Evolutionary conservation across 805 yeast species (phyloP).

Genomic region (Pichia californica): DNA sequence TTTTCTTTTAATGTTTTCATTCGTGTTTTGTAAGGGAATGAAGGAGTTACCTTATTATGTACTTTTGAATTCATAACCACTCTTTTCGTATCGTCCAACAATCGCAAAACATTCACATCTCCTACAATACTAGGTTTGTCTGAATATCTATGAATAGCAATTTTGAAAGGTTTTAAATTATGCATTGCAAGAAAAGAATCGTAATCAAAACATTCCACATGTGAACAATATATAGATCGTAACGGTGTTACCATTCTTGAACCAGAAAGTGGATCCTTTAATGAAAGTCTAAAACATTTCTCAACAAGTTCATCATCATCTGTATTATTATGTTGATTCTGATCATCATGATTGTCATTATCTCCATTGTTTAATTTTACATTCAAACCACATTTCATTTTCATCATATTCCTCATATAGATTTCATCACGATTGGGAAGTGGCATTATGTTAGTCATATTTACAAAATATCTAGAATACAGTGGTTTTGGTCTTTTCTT

Average conservation of each 20-base stretch:
- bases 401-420: too few species aligned
- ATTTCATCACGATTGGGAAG: neutral
- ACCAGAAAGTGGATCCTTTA: constrained; percentile 31
- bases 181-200: constrained; percentile 26
- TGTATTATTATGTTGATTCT: too few species aligned
- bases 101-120: constrained; percentile 16
- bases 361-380: neutral
- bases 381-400: neutral
- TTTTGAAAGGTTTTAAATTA: constrained; percentile 22
- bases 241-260: constrained; percentile 24
- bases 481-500: constrained; percentile 11
- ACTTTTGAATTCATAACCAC: constrained; percentile 14
- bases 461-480: constrained; percentile 12
- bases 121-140: constrained; percentile 13
- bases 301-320: constrained; percentile 25
- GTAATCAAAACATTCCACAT: constrained; percentile 31
- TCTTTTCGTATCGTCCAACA: constrained; percentile 24
- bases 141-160: constrained; percentile 17
- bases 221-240: constrained; percentile 29
- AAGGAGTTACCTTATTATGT: constrained; percentile 20
- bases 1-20: constrained; percentile 16
- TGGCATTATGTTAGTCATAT: constrained; percentile 12
- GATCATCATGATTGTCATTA: constrained; percentile 23
- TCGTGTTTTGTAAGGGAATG: constrained; percentile 20
- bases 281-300: constrained; percentile 23